A percentile compares a stretch with the other conserved stretches of the same genome.
These are phyloP conservation scores for Mycena crocata DNA, from an alignment of 768 basidiomycete genomes.

Conservation along the genomic window DNA sequence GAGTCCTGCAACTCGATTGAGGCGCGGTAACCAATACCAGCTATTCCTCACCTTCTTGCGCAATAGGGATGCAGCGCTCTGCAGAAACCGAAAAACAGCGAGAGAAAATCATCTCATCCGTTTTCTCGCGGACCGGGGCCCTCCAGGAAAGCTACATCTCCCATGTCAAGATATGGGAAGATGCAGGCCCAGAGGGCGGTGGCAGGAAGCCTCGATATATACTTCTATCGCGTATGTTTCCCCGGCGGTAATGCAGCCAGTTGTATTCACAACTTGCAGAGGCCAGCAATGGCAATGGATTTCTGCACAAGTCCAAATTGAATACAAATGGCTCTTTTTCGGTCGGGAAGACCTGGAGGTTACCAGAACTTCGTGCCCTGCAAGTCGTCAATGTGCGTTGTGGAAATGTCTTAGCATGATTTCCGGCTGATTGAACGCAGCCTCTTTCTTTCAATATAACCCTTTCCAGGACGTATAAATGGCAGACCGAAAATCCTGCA, in stretches of 20 bases:
- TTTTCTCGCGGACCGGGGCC: conserved; percentile 76
- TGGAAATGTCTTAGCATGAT: conserved; percentile 25
- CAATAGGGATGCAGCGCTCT: not conserved
- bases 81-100: not conserved
- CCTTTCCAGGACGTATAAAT: conserved; percentile 89
- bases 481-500: conserved; percentile 81
- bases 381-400: conserved; percentile 79
- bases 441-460: conserved; percentile 81
- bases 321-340: conserved; percentile 96
- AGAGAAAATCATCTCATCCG: conserved; percentile 82
- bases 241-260: not conserved
- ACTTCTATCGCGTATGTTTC: conserved; percentile 84
- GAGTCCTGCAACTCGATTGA: not conserved
- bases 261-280: conserved; percentile 51
- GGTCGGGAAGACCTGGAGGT: conserved; percentile 95
- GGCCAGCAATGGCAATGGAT: conserved; percentile 69
- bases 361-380: conserved; percentile 83
- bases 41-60: not conserved
- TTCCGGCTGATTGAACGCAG: conserved; percentile 47
- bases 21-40: not conserved
- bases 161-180: conserved; percentile 96
- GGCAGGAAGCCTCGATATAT: conserved; percentile 91
- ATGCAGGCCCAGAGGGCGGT: conserved; percentile 73
- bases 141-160: conserved; percentile 86
- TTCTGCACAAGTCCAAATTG: conserved; percentile 96